Conservation (phyloP, 768 basidiomycete genomes). For the Erythrobasidium yunnanense region DNA sequence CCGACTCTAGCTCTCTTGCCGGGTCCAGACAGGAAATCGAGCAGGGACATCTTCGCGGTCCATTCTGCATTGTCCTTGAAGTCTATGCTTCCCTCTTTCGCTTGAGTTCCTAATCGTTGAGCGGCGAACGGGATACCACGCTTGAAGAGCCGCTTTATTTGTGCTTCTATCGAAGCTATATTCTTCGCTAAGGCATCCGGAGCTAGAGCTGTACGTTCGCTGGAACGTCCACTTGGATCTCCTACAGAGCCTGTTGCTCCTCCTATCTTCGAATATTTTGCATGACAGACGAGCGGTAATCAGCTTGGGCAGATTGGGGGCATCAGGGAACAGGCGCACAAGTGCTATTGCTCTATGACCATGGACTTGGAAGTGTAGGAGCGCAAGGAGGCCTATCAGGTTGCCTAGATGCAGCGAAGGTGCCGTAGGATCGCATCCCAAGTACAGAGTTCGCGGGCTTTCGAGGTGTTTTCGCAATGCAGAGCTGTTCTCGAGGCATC, state of each 20-base stretch:
- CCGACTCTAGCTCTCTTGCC: conserved; percentile 74
- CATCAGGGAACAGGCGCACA: conserved; percentile 47
- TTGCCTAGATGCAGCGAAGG: conserved; percentile 84
- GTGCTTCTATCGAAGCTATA: conserved; percentile 52
- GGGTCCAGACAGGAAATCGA: conserved; percentile 72
- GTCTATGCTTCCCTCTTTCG: conserved; percentile 11
- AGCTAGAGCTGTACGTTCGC: conserved; percentile 64
- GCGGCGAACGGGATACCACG: conserved; percentile 56
- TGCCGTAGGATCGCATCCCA: conserved; percentile 88
- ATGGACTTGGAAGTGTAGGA: conserved; percentile 76
- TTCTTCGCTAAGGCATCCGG: conserved; percentile 55
- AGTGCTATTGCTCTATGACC: conserved; percentile 75
- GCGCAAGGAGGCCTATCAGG: conserved; percentile 69
- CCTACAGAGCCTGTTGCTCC: conserved; percentile 94
- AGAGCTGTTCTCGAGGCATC: conserved; percentile 5
- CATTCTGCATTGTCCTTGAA: conserved; percentile 65
- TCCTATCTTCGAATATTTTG: conserved; percentile 56
- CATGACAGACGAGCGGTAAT: background rate
- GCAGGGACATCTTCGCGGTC: conserved; percentile 59
- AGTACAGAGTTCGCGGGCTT: conserved; percentile 53
- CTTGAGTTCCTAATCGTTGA: conserved; percentile 30
- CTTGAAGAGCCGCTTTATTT: conserved; percentile 62
- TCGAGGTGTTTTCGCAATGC: conserved; percentile 8
- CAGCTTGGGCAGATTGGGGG: background rate
- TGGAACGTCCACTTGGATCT: conserved; percentile 80